Conservation (phyloP, 768 basidiomycete genomes). For the Sarcomyxa edulis region DNA sequence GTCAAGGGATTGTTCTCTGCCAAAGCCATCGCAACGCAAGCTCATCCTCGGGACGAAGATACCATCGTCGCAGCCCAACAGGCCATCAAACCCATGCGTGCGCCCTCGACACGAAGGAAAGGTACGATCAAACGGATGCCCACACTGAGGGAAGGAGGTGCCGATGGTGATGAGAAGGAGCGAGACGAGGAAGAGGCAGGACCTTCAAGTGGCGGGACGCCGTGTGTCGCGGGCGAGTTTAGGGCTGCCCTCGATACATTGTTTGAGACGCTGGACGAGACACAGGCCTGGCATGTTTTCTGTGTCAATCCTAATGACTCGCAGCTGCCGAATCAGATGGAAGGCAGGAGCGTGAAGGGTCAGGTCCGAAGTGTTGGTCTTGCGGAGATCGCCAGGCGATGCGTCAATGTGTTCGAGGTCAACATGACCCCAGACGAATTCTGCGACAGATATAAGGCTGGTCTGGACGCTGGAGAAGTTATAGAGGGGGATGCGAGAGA, state of each 20-base stretch:
- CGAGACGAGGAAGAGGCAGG: conserved; percentile 24
- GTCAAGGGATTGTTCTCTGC: conserved; percentile 84
- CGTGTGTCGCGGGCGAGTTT: conserved; percentile 89
- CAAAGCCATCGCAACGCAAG: conserved; percentile 88
- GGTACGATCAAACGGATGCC: conserved; percentile 61
- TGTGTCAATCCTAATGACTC: conserved; percentile 95
- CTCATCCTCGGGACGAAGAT: conserved; percentile 89
- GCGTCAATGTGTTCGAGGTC: conserved; percentile 69
- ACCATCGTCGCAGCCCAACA: conserved; percentile 95
- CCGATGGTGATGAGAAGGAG: conserved; percentile 42
- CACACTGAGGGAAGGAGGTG: conserved; percentile 38
- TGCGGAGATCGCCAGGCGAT: conserved; percentile 68
- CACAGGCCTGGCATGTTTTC: conserved; percentile 88
- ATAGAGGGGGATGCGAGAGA: conserved; percentile 57
- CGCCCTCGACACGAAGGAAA: conserved; percentile 85
- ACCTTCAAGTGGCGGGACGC: conserved; percentile 26
- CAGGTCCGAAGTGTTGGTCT: conserved; percentile 83
- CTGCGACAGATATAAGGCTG: conserved; percentile 73
- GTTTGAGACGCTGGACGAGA: conserved; percentile 84
- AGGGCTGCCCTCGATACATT: conserved; percentile 78
- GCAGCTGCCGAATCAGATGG: conserved; percentile 90
- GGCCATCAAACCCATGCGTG: conserved; percentile 89
- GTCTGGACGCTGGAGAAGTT: conserved; percentile 51
- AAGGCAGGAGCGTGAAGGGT: conserved; percentile 86
- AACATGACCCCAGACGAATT: conserved; percentile 86